phyloP scores from a whole-genome alignment of 495 filamentous ascomycete species.

The Zalerion maritima region DNA sequence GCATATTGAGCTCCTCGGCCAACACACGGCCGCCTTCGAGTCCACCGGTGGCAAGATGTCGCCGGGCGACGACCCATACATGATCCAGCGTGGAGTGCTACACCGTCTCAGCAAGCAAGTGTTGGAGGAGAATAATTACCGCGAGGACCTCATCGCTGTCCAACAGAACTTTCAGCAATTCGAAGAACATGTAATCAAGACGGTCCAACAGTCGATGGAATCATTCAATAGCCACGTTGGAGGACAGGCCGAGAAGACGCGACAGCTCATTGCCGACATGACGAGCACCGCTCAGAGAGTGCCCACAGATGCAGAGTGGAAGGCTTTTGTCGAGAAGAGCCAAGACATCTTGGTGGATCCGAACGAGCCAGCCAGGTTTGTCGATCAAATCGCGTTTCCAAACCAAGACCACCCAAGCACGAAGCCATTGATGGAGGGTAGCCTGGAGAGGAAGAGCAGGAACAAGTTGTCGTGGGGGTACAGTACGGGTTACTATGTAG shows the following conservation, averaged over 20 bases:
- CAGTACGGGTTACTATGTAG: slow-evolving; percentile 71
- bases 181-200: slow-evolving; percentile 70
- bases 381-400: slow-evolving; percentile 63
- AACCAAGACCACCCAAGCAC: slow-evolving; percentile 77
- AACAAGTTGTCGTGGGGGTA: slow-evolving; percentile 63
- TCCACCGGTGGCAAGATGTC: slow-evolving; percentile 51
- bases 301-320: slow-evolving; percentile 86
- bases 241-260: slow-evolving; percentile 67
- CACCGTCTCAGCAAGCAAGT: slow-evolving; percentile 83
- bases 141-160: slow-evolving; percentile 73
- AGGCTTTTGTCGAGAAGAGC: slow-evolving; percentile 59
- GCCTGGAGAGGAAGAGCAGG: slow-evolving; percentile 71
- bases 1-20: slow-evolving; percentile 84
- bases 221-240: slow-evolving; percentile 64
- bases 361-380: slow-evolving; percentile 49
- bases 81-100: slow-evolving; percentile 65
- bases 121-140: slow-evolving; percentile 85
- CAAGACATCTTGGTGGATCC: slow-evolving; percentile 65
- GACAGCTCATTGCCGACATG: slow-evolving; percentile 70
- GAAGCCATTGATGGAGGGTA: slow-evolving; percentile 70
- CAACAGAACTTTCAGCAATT: slow-evolving; percentile 83
- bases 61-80: slow-evolving; percentile 68
- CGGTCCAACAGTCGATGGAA: slow-evolving; percentile 66
- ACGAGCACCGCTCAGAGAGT: slow-evolving; percentile 61
- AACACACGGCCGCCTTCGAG: slow-evolving; percentile 63